Base-by-base conservation (phyloP, 768 basidiomycete species). In the Piloderma croceum region DNA sequence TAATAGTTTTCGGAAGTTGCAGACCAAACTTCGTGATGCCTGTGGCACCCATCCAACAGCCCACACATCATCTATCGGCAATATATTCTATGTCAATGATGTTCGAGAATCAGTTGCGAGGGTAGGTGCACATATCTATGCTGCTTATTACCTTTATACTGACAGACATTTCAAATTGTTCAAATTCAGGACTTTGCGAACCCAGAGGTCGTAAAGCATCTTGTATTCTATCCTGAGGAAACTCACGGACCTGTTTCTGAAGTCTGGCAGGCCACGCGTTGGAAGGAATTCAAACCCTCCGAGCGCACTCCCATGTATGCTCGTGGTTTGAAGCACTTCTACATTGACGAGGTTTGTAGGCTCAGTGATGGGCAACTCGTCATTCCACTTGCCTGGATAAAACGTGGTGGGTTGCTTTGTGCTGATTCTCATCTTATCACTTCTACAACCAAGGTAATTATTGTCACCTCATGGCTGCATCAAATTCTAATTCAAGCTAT, bases 41-140 rank as follows among this genome's bases (percentile, higher is more conserved):
- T 21, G 40, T 12, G 31, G 41, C n/a, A 15, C 3, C 11, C 9
- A 11, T 13, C 38, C 39, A 9, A 24, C 24, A 13, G 41, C 23
- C 17, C 54, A 53, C 1, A 45, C 59, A 3, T 58, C 56, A 15
- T 46, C 52, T 3, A 51, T 54, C 33, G 60, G 59, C 10, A 61
- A 63, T 44, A 21, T 36, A 0, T 65, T 51, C 37, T 65, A 48
- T 4, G 47, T 63, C 41, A 65, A 64, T 43, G 57, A 60, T 45
- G 47, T 52, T 6, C 29, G 45, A 10, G 32, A 45, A 17, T 24
- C 59, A 9, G 45, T 64, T 17, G 53, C 57, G 6, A 44, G 41
- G 13, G 43, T 37, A 37, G 4, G n/a, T n/a, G n/a, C n/a, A 22
- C n/a, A 10, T 29, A 9, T 29, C 27, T 9, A 29, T 29, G 27